Evolutionary conservation across 257 asterid species (phyloP).

Genomic region (Datura wrightii): DNA sequence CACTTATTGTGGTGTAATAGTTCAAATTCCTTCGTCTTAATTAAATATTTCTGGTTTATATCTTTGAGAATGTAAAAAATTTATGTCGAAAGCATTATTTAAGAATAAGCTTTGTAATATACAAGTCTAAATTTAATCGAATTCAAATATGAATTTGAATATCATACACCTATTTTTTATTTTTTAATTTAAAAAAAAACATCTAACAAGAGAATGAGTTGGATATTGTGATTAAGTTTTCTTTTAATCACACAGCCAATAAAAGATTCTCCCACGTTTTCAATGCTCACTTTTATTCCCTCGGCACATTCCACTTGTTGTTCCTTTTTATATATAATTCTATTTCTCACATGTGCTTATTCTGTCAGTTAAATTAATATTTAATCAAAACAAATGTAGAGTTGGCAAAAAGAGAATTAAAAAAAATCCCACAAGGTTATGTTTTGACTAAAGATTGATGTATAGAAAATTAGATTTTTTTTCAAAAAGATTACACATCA

Average conservation of each 20-base stretch:
- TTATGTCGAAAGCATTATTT: too few species aligned
- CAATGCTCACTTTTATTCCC: background rate
- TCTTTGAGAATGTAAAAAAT: too few species aligned
- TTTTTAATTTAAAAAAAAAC: too few species aligned
- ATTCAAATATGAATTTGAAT: too few species aligned
- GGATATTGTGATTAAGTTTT: background rate
- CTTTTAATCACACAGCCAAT: background rate
- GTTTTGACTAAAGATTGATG: background rate
- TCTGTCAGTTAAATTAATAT: background rate
- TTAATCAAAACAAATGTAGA: background rate
- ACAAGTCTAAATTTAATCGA: too few species aligned
- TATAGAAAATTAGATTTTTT: background rate
- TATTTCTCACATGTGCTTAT: background rate
- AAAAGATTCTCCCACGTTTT: constrained; percentile 17
- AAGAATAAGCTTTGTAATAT: too few species aligned
- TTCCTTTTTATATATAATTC: background rate
- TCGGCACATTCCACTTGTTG: background rate
- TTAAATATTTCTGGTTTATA: too few species aligned
- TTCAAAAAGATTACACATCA: background rate
- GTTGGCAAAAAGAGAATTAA: background rate
- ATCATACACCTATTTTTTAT: too few species aligned
- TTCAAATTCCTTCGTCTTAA: too few species aligned
- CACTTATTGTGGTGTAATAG: too few species aligned
- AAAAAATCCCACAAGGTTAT: background rate
- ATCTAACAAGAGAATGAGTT: background rate